Evolutionary conservation across 805 yeast species (phyloP).

Genomic region (Candida oleophila): DNA sequence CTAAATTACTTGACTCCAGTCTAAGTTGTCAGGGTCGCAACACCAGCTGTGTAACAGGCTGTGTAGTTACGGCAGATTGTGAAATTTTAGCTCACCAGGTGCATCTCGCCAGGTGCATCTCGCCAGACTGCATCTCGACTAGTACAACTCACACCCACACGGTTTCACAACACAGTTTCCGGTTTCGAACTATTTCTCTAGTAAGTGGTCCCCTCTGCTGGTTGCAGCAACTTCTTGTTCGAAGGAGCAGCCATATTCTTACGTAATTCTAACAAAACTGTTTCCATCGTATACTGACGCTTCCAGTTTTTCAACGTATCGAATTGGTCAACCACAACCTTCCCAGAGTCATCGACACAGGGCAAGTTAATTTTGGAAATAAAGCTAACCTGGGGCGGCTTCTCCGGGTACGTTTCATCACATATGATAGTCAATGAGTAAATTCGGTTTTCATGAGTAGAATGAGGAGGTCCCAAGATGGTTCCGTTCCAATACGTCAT

Average conservation of each 20-base stretch:
- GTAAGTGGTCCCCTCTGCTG: slow-evolving; percentile 82
- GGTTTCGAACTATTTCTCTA: slow-evolving; percentile 9
- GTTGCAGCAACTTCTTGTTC: slow-evolving; percentile 86
- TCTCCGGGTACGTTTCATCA: slow-evolving; percentile 81
- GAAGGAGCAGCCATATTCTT: slow-evolving; percentile 77
- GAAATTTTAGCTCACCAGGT: too few relatives aligned
- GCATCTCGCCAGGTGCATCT: too few relatives aligned
- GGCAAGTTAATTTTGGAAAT: slow-evolving; percentile 86
- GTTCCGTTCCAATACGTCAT: slow-evolving; percentile 99
- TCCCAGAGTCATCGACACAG: slow-evolving; percentile 75
- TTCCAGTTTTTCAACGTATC: slow-evolving; percentile 82
- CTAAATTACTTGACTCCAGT: too few relatives aligned
- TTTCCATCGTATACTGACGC: slow-evolving; percentile 88
- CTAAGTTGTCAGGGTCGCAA: too few relatives aligned
- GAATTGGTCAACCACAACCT: slow-evolving; percentile 45
- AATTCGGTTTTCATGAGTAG: slow-evolving; percentile 87
- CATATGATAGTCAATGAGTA: slow-evolving; percentile 81
- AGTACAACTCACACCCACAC: too few relatives aligned
- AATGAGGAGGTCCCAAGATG: slow-evolving; percentile 93
- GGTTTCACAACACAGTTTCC: too few relatives aligned
- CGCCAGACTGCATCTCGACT: too few relatives aligned
- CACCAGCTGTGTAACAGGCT: too few relatives aligned
- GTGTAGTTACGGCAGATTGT: too few relatives aligned
- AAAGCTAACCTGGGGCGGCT: slow-evolving; percentile 82
- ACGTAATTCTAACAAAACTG: slow-evolving; percentile 83